Evolutionary conservation across 1,139 yeast genomes (phyloP), one percentile per base, ranked within the genome.

Genomic region (Candida frijolesensis): DNA sequence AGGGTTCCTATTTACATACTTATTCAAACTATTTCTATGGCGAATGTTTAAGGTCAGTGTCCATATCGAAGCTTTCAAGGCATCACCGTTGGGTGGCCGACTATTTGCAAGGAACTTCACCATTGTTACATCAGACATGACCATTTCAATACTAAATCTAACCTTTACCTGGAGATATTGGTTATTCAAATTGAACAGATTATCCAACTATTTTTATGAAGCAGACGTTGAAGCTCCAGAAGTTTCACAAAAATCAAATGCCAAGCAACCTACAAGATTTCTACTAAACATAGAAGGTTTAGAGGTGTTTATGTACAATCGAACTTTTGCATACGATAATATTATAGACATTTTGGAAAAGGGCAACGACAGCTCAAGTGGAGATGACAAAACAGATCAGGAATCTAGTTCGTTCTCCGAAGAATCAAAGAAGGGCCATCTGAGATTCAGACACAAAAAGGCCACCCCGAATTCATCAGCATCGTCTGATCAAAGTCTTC

Each of bases 151-250:
- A 1, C 76, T 88, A 19, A 85, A 85, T 55, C 85, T 92, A 3
- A 82, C 83, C 56, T 64, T 94, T 32, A 89, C 96, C 0, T 94
- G 98, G 98, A 67, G 96, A 53, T 94, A 90, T 65, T 94, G 98
- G 98, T 71, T 76, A 16, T 61, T 89, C 49, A 71, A 72, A 4
- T 64, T 72, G 16, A 79, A 84, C 3, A 72, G 87, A 57, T 60
- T 73, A 37, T 74, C 85, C 0, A 79, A 74, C 34, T 73, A 70
- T 50, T 62, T 60, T 41, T 59, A 64, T 14, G 57, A 64, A 37
- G 55, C 62, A 14, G 67, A 66, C 47, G 60, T 63, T 29, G 61
- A 63, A 48, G 70, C 48, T 10, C 48, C 47, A 11, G 44, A 48
- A 10, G 15, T 44, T n/a, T 46, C 57, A 9, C 62, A 58, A 47